Evolutionary conservation across 169 alveolate species (phyloP), one percentile per base, ranked within the genome.

Genomic region (Cryptosporidium bovis): DNA sequence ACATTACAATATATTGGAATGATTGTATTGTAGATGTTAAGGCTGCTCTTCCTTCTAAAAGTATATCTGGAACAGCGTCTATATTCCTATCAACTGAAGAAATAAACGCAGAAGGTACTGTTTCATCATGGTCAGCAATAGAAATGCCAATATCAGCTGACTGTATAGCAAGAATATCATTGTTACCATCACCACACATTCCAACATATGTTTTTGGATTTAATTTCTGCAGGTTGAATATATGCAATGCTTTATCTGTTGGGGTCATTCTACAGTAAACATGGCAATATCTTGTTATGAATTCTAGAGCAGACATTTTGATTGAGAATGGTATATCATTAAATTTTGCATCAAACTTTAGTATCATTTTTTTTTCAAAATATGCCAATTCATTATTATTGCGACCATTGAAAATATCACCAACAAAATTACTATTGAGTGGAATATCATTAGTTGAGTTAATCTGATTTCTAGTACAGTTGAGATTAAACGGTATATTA

Each of bases 101-200:
- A 6, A 69, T 66, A 62, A 77, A 77, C 36, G 87, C 40, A 5
- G 87, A 68, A 8, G 71, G 64, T 12, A 62, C 64, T 6, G 87
- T 58, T 12, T 56, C 71, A 16, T 77, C 85, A 33, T 68, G 82
- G 20, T 84, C 64, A 44, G 71, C 82, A 34, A 91, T 85, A 24
- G 93, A 82, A 53, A 91, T 90, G 6, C 93, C 93, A 1, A 91
- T 71, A 65, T 91, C 90, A 16, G 90, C 90, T 60, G 91, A 85
- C 53, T 89, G 82, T 15, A 91, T 82, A 16, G 93, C 93, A 7
- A 90, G 92, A 18, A 85, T 66, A 82, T 91, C 93, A 69, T 91
- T 91, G 34, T 91, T 83, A 18, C 93, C 93, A 71, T 91, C 93
- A n/a, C 93, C 93, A 36, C 93, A 91, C 93, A 91, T 91, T 36